A percentile compares a stretch with the other conserved stretches of the same genome.
Conservation (phyloP, 108 stramenopile species). For the Nitzschia inconspicua region DNA sequence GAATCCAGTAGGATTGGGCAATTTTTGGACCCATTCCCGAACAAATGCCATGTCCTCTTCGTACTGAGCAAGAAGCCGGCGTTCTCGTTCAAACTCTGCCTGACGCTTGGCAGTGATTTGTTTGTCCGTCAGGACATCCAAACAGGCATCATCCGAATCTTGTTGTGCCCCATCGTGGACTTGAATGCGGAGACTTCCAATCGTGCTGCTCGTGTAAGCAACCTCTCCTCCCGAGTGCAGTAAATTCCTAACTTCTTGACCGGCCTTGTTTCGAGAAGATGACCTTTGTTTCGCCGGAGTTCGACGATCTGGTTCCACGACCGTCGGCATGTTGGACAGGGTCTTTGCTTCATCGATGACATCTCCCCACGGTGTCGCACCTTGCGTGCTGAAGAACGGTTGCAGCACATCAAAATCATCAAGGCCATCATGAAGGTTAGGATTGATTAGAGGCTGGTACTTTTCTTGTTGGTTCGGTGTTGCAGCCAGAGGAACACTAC, state of each 20-base stretch:
- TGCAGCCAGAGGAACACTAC: constrained; percentile 27
- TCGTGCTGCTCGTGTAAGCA: too few relatives aligned
- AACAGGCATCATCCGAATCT: constrained; percentile 21
- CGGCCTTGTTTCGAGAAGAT: too few relatives aligned
- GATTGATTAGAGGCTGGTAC: constrained; percentile 27
- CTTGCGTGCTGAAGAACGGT: constrained; percentile 78
- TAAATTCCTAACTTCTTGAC: too few relatives aligned
- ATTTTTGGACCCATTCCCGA: constrained; percentile 52
- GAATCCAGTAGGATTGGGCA: constrained; percentile 54
- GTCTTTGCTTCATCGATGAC: constrained; percentile 30
- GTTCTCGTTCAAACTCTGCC: constrained; percentile 5
- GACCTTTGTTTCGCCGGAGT: too few relatives aligned
- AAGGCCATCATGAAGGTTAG: not conserved
- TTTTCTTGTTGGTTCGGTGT: not conserved
- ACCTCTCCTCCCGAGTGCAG: too few relatives aligned
- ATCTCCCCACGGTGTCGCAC: constrained; percentile 83
- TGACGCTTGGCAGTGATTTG: constrained; percentile 72
- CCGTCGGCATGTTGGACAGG: too few relatives aligned
- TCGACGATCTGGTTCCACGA: too few relatives aligned
- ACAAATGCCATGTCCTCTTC: constrained; percentile 29
- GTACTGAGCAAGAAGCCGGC: constrained; percentile 12
- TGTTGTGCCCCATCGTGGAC: too few relatives aligned
- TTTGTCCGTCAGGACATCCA: constrained; percentile 62
- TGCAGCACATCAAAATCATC: constrained; percentile 40
- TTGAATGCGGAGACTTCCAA: too few relatives aligned